Base-by-base conservation (phyloP, 2,329 filamentous ascomycete species). In the Chaetomiaceae sp. region DNA sequence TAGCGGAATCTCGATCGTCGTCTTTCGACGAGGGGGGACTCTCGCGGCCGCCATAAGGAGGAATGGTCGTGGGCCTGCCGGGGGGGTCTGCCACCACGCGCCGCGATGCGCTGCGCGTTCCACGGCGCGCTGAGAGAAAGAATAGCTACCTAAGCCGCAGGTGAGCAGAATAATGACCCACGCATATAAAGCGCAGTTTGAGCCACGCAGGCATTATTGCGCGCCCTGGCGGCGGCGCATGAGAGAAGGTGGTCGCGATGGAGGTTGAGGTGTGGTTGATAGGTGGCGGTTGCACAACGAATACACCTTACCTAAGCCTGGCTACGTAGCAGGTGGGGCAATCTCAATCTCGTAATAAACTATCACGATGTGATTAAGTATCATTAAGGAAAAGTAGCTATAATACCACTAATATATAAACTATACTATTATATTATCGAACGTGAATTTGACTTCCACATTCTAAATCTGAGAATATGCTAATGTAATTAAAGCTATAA, bases 1-100 rank as follows among this genome's bases (percentile, higher is more conserved):
- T 2, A 59, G 22, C 3, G 51, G 52, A 7, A 59, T 50, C 14
- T 54, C 55, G 24, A 59, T 52, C 4, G 44, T 48, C 15, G 52
- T 51, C 17, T 52, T 53, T 1, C 18, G 50, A 36, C 35, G 32
- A 14, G 20, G 11, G 12, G 41, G 37, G 37, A 19, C 17, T 11
- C 12, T 34, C 24, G 42, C 39, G 14, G 37, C 38, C 6, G 48
- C 38, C 50, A 56, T 54, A 7, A 9, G 11, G 19, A 3, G 15
- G 24, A 37, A 15, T 32, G 12, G 29, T 5, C 12, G 29, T 32
- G 12, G 29, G 15, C 29, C 6, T 18, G 22, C 11, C 38, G 29
- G 22, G 42, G 26, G 20, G 37, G 22, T 9, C 22, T 24, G 22
- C 22, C 38, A 44, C 34, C 35, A 43, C 38, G 46, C 49, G 42